phyloP scores from a whole-genome alignment of 495 filamentous ascomycete species.

The Talaromyces nanjingensis region DNA sequence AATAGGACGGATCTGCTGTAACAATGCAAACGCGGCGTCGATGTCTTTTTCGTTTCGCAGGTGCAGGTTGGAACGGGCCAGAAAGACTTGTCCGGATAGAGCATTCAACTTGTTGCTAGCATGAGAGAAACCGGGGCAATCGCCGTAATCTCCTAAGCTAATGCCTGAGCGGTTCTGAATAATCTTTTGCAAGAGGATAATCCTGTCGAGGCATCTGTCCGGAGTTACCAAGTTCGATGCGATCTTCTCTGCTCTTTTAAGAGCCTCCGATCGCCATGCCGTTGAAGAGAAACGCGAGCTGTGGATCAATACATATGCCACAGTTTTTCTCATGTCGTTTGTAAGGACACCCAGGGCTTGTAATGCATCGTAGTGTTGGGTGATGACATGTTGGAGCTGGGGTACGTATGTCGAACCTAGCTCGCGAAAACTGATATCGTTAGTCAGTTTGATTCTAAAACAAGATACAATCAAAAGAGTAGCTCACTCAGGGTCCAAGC shows the following conservation, averaged over 20 bases:
- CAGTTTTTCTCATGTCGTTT: background rate
- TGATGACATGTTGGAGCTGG: background rate
- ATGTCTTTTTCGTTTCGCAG: background rate
- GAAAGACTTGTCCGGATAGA: background rate
- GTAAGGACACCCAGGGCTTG: background rate
- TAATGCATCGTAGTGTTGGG: background rate
- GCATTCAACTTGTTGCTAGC: background rate
- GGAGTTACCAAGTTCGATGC: background rate
- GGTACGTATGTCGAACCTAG: background rate
- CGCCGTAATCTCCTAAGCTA: background rate
- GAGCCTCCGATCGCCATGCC: background rate
- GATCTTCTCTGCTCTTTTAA: slow-evolving; percentile 2
- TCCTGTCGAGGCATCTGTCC: background rate
- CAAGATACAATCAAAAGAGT: background rate
- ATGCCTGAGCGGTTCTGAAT: background rate
- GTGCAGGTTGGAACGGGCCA: background rate
- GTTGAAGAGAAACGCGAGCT: background rate
- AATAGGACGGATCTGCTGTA: background rate
- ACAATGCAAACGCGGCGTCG: background rate
- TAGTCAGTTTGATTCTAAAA: background rate
- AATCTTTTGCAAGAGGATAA: background rate
- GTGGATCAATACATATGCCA: background rate
- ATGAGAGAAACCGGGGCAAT: too few species aligned
- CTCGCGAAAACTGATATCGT: background rate
- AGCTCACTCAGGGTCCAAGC: background rate